phyloP scores from a whole-genome alignment of 2,329 filamentous ascomycete species.

The Phialocephala subalpina region DNA sequence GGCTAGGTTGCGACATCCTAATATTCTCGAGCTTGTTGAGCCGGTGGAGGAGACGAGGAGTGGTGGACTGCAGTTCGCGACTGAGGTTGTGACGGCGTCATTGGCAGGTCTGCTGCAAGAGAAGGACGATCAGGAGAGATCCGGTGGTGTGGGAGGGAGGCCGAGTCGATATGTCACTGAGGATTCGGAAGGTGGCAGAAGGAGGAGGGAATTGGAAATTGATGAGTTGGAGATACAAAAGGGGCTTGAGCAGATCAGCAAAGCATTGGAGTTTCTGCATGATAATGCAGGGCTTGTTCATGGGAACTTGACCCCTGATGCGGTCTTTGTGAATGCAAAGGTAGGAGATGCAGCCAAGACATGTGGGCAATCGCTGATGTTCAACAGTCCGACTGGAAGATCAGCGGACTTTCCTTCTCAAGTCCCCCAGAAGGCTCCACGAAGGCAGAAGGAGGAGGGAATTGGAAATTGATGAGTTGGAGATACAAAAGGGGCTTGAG shows the following conservation, averaged over 20 bases:
- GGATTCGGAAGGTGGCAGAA: slow-evolving; percentile 75
- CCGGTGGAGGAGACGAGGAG: slow-evolving; percentile 93
- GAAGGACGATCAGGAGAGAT: slow-evolving; percentile 85
- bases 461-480: slow-evolving; percentile 93
- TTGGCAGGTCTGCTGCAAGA: slow-evolving; percentile 82
- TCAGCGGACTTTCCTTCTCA: slow-evolving; percentile 91
- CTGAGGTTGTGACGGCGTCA: slow-evolving; percentile 90
- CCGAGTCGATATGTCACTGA: slow-evolving; percentile 84
- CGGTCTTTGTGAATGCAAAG: slow-evolving; percentile 94
- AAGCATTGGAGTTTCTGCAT: slow-evolving; percentile 93
- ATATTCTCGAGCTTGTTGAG: slow-evolving; percentile 90
- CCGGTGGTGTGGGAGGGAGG: slow-evolving; percentile 72
- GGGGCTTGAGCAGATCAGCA: slow-evolving; percentile 89
- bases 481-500: slow-evolving; percentile 94
- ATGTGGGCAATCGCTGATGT: slow-evolving; percentile 41
- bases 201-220: slow-evolving; percentile 85
- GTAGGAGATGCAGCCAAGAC: slow-evolving; percentile 51
- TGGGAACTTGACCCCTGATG: slow-evolving; percentile 92
- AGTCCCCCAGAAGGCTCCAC: slow-evolving; percentile 80
- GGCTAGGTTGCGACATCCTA: slow-evolving; percentile 88
- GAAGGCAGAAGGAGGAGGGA: slow-evolving; percentile 77
- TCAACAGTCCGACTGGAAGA: slow-evolving; percentile 91
- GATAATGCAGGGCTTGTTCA: slow-evolving; percentile 95
- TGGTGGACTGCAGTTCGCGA: slow-evolving; percentile 94
- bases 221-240: slow-evolving; percentile 99